Evolutionary conservation across 345 rosid genomes (phyloP).

Genomic region (Dipteronia sinensis): DNA sequence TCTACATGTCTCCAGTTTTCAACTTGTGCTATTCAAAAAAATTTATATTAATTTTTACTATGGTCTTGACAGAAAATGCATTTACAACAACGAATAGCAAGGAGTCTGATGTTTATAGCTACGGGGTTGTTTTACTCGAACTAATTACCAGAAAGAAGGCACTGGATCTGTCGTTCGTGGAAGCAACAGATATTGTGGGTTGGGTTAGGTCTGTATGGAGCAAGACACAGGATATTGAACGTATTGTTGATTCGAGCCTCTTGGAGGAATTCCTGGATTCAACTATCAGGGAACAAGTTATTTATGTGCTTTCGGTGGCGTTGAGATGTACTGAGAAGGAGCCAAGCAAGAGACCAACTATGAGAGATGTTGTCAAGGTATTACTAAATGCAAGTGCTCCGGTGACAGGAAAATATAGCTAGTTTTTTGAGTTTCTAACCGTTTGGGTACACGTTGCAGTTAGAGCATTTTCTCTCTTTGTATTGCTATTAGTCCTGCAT

Average conservation of each 20-base stretch:
- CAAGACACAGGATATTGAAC: conserved; percentile 33
- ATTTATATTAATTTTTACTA: background rate
- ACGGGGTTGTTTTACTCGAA: conserved; percentile 72
- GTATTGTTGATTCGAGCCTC: conserved; percentile 47
- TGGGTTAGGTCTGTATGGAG: conserved; percentile 56
- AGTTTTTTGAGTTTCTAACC: background rate
- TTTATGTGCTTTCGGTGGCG: conserved; percentile 46
- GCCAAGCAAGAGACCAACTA: conserved; percentile 60
- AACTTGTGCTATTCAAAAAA: background rate
- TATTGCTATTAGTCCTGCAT: too few relatives aligned
- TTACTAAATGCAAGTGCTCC: conserved; percentile 29
- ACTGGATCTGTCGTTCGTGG: conserved; percentile 42
- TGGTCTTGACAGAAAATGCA: conserved; percentile 58
- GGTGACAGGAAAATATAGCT: conserved; percentile 4
- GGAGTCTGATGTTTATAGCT: conserved; percentile 70
- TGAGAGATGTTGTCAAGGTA: conserved; percentile 69
- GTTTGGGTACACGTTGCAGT: too few relatives aligned
- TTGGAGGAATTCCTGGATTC: conserved; percentile 53
- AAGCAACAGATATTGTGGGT: conserved; percentile 42
- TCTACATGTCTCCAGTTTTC: background rate
- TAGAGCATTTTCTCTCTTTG: too few relatives aligned
- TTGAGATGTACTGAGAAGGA: conserved; percentile 63
- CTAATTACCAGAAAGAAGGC: conserved; percentile 57
- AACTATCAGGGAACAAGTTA: conserved; percentile 51
- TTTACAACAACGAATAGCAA: conserved; percentile 49